These are phyloP conservation scores for Trichoderma arundinaceum DNA, from an alignment of 2,329 filamentous ascomycete species.

Conservation along the genomic window DNA sequence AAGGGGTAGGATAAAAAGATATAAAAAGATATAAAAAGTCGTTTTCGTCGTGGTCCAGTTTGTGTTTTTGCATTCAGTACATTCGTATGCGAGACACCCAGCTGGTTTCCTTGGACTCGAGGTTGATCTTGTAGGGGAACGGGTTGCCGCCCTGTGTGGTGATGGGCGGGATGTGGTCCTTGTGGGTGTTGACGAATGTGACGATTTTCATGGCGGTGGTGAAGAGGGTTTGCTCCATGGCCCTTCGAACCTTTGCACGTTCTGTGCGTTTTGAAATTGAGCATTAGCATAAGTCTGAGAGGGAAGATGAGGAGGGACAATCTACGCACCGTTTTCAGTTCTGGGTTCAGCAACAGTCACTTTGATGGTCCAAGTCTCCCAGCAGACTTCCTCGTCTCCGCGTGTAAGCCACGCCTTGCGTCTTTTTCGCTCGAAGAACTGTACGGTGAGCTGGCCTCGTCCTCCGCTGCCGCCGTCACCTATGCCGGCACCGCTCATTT, in stretches of 20 bases:
- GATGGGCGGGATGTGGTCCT: constrained; percentile 96
- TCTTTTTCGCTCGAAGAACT: constrained; percentile 93
- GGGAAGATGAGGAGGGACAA: constrained; percentile 11
- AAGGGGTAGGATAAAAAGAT: neutral
- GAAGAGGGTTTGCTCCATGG: constrained; percentile 88
- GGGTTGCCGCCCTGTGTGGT: constrained; percentile 93
- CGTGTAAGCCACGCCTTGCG: constrained; percentile 79
- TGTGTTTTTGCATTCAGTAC: constrained; percentile 53
- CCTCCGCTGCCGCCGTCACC: constrained; percentile 57
- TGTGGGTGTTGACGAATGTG: constrained; percentile 83
- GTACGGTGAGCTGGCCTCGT: constrained; percentile 79
- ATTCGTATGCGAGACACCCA: constrained; percentile 83
- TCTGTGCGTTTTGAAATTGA: constrained; percentile 57
- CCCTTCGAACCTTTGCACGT: constrained; percentile 82
- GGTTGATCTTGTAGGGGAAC: constrained; percentile 90
- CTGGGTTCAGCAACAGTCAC: constrained; percentile 90
- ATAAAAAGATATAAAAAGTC: no score
- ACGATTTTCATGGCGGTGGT: constrained; percentile 90
- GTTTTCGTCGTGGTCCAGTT: neutral
- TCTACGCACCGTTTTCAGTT: constrained; percentile 78
- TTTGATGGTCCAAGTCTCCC: constrained; percentile 95
- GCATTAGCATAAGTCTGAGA: neutral
- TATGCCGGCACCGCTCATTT: constrained; percentile 24
- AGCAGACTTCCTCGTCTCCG: constrained; percentile 91
- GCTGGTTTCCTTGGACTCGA: constrained; percentile 78